A percentile compares a stretch with the other conserved stretches of the same genome.
These are phyloP conservation scores for Tubosaeta sp. DNA, from an alignment of 768 basidiomycete species.

Conservation along the genomic window DNA sequence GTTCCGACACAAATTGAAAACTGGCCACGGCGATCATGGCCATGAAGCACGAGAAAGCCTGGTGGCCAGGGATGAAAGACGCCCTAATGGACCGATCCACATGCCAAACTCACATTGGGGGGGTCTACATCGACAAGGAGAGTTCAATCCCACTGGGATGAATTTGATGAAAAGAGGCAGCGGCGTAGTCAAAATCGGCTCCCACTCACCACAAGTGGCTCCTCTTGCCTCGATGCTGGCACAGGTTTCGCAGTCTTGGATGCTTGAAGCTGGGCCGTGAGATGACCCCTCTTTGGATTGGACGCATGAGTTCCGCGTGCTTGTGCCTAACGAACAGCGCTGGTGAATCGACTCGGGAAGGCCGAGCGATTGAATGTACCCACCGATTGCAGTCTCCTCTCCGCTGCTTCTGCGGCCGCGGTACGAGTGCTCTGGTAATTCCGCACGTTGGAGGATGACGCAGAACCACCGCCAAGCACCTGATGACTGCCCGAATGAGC, in stretches of 20 bases:
- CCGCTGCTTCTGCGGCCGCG: constrained; percentile 61
- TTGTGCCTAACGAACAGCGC: constrained; percentile 31
- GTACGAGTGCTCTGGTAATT: constrained; percentile 34
- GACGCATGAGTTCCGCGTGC: constrained; percentile 39
- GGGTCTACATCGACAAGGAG: constrained; percentile 15
- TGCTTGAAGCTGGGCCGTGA: constrained; percentile 40
- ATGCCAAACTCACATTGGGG: constrained; percentile 22
- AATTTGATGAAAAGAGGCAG: constrained; percentile 28
- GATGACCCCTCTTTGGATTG: constrained; percentile 44
- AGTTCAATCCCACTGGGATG: constrained; percentile 40
- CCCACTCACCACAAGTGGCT: constrained; percentile 42
- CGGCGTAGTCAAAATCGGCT: constrained; percentile 11
- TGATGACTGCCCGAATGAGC: constrained; percentile 44
- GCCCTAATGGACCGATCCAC: constrained; percentile 18
- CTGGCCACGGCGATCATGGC: constrained; percentile 28
- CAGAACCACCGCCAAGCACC: constrained; percentile 40
- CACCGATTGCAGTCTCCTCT: constrained; percentile 54
- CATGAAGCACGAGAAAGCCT: constrained; percentile 33
- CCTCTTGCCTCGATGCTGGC: constrained; percentile 38
- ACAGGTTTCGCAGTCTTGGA: constrained; percentile 33
- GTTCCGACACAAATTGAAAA: constrained; percentile 31
- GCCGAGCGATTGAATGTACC: constrained; percentile 22
- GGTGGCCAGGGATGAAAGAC: constrained; percentile 26
- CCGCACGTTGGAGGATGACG: constrained; percentile 6
- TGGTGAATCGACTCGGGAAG: constrained; percentile 24